phyloP scores from a whole-genome alignment of 2,329 filamentous ascomycete species.

The Beauveria rudraprayagi region DNA sequence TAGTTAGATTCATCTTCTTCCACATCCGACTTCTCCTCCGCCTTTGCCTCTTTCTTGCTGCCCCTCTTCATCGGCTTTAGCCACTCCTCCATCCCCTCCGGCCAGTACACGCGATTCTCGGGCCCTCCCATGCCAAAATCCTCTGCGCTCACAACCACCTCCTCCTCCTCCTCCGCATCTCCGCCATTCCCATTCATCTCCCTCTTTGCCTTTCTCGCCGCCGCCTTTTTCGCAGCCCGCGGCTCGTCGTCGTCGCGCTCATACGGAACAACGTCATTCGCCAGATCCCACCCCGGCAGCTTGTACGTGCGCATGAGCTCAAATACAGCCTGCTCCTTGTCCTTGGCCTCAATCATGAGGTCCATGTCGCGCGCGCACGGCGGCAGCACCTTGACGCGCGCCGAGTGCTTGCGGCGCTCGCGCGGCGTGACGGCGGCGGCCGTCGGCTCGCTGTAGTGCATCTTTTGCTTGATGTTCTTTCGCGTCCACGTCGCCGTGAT shows the following conservation, averaged over 20 bases:
- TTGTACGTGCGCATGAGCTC: slow-evolving; percentile 86
- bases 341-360: slow-evolving; percentile 98
- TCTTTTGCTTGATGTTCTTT: slow-evolving; percentile 85
- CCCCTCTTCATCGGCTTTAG: slow-evolving; percentile 28
- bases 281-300: slow-evolving; percentile 66
- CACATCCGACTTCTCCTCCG: too few species aligned
- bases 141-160: slow-evolving; percentile 48
- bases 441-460: slow-evolving; percentile 84
- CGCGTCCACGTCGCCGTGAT: slow-evolving; percentile 78
- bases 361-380: slow-evolving; percentile 81
- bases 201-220: slow-evolving; percentile 30
- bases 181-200: slow-evolving; percentile 26
- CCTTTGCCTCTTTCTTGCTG: too few species aligned
- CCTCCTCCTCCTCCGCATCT: slow-evolving; percentile 19
- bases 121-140: slow-evolving; percentile 83
- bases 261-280: slow-evolving; percentile 72
- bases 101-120: slow-evolving; percentile 81
- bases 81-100: slow-evolving; percentile 83
- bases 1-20: too few species aligned
- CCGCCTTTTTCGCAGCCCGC: slow-evolving; percentile 28
- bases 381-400: slow-evolving; percentile 70
- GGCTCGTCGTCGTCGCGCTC: slow-evolving; percentile 65
- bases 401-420: slow-evolving; percentile 77
- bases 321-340: slow-evolving; percentile 95
- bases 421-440: slow-evolving; percentile 59